These are phyloP conservation scores for Pseudogymnoascus pannorum DNA, from an alignment of 2,329 filamentous ascomycete species.

Conservation along the genomic window DNA sequence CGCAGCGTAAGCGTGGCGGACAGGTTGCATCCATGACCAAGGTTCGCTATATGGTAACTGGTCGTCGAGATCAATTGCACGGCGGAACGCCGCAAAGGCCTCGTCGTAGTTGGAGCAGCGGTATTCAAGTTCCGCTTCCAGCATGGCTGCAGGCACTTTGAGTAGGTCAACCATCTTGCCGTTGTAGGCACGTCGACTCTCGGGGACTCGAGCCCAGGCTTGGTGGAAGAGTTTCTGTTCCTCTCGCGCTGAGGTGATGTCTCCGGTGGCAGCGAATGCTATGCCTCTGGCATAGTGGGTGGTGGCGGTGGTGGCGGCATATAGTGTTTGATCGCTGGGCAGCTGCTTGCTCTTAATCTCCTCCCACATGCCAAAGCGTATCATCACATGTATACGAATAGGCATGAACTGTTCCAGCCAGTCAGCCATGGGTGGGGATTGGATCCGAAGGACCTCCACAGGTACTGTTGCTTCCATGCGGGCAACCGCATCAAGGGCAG, in stretches of 20 bases:
- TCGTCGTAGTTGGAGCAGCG: conserved; percentile 48
- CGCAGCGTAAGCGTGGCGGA: conserved; percentile 62
- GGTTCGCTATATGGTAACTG: conserved; percentile 63
- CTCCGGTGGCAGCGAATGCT: conserved; percentile 52
- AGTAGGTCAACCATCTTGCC: conserved; percentile 60
- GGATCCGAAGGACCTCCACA: conserved; percentile 53
- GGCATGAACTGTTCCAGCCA: conserved; percentile 67
- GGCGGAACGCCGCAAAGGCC: conserved; percentile 53
- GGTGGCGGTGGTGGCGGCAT: conserved; percentile 63
- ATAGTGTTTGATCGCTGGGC: conserved; percentile 52
- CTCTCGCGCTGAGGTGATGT: conserved; percentile 45
- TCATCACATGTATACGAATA: conserved; percentile 60
- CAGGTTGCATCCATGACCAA: conserved; percentile 75
- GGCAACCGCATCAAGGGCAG: conserved; percentile 53
- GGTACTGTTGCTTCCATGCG: conserved; percentile 56
- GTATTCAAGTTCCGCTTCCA: conserved; percentile 69
- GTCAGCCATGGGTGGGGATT: conserved; percentile 69
- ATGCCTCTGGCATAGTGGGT: conserved; percentile 61
- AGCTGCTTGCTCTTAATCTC: conserved; percentile 52
- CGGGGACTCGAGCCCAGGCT: conserved; percentile 45
- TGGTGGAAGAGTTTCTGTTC: conserved; percentile 44
- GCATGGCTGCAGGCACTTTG: conserved; percentile 53
- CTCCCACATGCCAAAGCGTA: conserved; percentile 67
- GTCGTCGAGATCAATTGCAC: conserved; percentile 54
- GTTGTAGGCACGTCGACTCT: conserved; percentile 59